Evolutionary conservation across 2,329 filamentous ascomycete genomes (phyloP).

Genomic region (Elsinoe fawcettii): DNA sequence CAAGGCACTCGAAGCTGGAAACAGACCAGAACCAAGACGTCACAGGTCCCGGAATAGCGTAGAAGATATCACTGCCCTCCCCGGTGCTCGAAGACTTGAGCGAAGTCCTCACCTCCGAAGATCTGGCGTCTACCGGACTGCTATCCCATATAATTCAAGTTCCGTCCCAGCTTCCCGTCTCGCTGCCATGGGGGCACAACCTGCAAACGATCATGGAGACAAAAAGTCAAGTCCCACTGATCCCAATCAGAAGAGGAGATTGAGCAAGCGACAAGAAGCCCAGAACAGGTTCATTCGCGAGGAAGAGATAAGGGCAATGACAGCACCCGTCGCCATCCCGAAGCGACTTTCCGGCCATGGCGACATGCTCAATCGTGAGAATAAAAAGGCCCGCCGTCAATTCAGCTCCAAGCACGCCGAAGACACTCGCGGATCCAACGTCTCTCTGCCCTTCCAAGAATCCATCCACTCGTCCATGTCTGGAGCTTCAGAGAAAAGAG

Average conservation of each 20-base stretch:
- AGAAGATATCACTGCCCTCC: constrained; percentile 41
- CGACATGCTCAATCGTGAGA: constrained; percentile 54
- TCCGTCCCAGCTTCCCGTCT: constrained; percentile 18
- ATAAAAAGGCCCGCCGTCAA: constrained; percentile 56
- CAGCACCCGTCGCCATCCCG: constrained; percentile 54
- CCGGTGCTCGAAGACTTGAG: constrained; percentile 32
- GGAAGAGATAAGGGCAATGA: constrained; percentile 83
- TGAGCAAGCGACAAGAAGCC: constrained; percentile 64
- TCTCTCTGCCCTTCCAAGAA: constrained; percentile 65
- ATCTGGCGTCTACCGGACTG: constrained; percentile 31
- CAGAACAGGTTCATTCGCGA: constrained; percentile 61
- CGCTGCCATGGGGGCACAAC: constrained; percentile 46
- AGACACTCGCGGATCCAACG: constrained; percentile 48
- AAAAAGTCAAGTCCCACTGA: constrained; percentile 47
- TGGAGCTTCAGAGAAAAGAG: constrained; percentile 62
- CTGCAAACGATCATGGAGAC: background rate
- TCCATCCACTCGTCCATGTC: constrained; percentile 73
- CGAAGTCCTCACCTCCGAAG: constrained; percentile 43
- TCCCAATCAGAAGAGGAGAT: constrained; percentile 57
- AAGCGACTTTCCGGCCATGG: constrained; percentile 51
- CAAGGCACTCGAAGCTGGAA: constrained; percentile 4
- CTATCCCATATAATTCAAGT: constrained; percentile 39
- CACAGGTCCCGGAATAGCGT: constrained; percentile 26
- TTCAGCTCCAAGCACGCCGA: constrained; percentile 51
- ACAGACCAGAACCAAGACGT: constrained; percentile 6